A percentile compares a stretch with the other conserved stretches of the same genome.
Conservation (phyloP, 1,284 basidiomycete species). For the Ganoderma boninense region DNA sequence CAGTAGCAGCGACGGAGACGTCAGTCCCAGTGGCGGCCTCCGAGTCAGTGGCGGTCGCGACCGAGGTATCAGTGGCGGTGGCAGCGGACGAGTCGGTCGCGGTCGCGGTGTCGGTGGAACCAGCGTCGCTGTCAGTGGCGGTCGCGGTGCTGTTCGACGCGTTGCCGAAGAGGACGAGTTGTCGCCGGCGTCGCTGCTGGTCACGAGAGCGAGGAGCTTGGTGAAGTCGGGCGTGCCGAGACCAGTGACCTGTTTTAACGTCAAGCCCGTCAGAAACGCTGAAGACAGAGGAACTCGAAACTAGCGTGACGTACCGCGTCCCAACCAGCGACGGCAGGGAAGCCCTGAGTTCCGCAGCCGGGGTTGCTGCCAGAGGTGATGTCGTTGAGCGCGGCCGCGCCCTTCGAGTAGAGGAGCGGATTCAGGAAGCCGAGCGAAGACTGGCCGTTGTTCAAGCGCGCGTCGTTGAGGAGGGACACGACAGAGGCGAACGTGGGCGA, state of each 20-base stretch:
- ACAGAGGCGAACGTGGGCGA: constrained; percentile 63
- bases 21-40: background rate
- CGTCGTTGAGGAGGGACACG: constrained; percentile 68
- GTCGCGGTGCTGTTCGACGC: constrained; percentile 12
- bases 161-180: constrained; percentile 7
- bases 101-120: background rate
- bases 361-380: constrained; percentile 36
- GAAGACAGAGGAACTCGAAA: background rate
- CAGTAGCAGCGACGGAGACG: constrained; percentile 7
- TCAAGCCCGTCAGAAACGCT: background rate
- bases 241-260: constrained; percentile 57
- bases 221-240: constrained; percentile 69
- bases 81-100: constrained; percentile 14
- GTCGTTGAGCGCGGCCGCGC: constrained; percentile 39
- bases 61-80: background rate
- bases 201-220: constrained; percentile 49
- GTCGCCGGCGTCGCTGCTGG: constrained; percentile 13
- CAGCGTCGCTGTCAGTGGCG: constrained; percentile 5
- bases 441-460: constrained; percentile 57
- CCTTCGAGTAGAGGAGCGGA: constrained; percentile 56
- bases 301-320: constrained; percentile 38
- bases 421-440: constrained; percentile 68
- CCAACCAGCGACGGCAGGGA: constrained; percentile 47
- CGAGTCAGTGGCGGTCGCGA: constrained; percentile 5
- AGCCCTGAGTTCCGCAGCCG: constrained; percentile 48